Evolutionary conservation across 2,329 filamentous ascomycete species (phyloP).

Genomic region (Epicoccum nigrum): DNA sequence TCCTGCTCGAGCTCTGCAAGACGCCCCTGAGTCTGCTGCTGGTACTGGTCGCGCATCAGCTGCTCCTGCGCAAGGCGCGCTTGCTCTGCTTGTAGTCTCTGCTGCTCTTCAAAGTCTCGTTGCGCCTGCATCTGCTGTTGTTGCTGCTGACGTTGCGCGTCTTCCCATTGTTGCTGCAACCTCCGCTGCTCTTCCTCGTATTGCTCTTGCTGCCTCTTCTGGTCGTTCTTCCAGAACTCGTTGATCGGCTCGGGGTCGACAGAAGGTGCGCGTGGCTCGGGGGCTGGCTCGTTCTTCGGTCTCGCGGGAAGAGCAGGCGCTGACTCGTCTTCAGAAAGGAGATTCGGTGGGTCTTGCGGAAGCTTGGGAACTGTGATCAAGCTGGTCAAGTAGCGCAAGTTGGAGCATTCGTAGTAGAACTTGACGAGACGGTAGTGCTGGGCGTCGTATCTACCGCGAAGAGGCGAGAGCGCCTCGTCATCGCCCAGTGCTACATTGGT

Average conservation of each 20-base stretch:
- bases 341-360: constrained; percentile 89
- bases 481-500: constrained; percentile 76
- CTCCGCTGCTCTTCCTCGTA: constrained; percentile 94
- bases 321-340: constrained; percentile 80
- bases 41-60: constrained; percentile 82
- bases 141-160: constrained; percentile 80
- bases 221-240: constrained; percentile 96
- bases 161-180: constrained; percentile 84
- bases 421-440: constrained; percentile 96
- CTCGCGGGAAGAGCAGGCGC: constrained; percentile 82
- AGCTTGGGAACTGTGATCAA: constrained; percentile 96
- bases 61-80: constrained; percentile 91
- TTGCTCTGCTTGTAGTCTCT: constrained; percentile 84
- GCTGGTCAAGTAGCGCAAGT: constrained; percentile 93
- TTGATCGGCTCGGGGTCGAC: constrained; percentile 93
- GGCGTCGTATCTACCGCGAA: constrained; percentile 88
- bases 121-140: constrained; percentile 84
- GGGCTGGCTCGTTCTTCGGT: constrained; percentile 66
- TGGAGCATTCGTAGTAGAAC: constrained; percentile 99
- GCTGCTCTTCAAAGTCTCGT: constrained; percentile 95
- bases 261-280: constrained; percentile 69
- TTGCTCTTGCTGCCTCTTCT: constrained; percentile 88
- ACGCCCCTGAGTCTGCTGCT: constrained; percentile 94
- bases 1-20: constrained; percentile 94
- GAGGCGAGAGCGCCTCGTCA: constrained; percentile 86